Base-by-base conservation (phyloP, 1,284 basidiomycete genomes). In the Stereum hirsutum region DNA sequence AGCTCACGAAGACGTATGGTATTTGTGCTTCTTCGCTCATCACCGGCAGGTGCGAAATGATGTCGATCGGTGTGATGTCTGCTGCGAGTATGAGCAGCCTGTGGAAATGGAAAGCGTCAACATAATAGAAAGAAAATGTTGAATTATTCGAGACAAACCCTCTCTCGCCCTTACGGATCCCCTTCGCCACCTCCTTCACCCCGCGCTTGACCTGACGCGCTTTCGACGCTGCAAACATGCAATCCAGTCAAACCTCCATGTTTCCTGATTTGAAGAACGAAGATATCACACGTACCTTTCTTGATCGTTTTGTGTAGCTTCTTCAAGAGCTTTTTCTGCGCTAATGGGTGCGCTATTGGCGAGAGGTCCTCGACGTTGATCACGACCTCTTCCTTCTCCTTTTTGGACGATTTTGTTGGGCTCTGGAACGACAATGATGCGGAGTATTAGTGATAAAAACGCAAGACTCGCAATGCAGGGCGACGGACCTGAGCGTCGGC, bases 41-140 rank as follows among this genome's bases (percentile, higher is more conserved):
- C 25, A 98, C 72, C 12, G 96, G 96, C 44, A 99, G 74, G 66
- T 99, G 96, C 19, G 92, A 94, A 54, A 99, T 89, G 54, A 99
- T 97, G 65, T 99, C 96, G 56, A 99, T 87, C 20, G 96, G 96
- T 39, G 89, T 94, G 59, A 99, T 99, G 65, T 99, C 96, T 33
- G 88, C 94, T 4, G 96, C 96, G 45, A 99, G 78, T 44, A 99
- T 70, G 35, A 99, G 79, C 20, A 99, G 71, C 15, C 89, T 92
- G 20, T 27, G 8, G 11, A 2, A n/a, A 3, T 37, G 31, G 12
- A 21, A 11, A 26, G 28, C 21, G 20, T 17, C 24, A 10, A 24
- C 11, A 14, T 8, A 14, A 27, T 15, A 31, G 30, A 6, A 24
- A 24, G 6, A 14, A 4, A 24, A 27, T 21, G 11, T n/a, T n/a